A percentile compares a stretch with the other conserved stretches of the same genome.
Evolutionary conservation across 305 asterid genomes (phyloP).

Genomic region (Stenogyne calaminthoides): DNA sequence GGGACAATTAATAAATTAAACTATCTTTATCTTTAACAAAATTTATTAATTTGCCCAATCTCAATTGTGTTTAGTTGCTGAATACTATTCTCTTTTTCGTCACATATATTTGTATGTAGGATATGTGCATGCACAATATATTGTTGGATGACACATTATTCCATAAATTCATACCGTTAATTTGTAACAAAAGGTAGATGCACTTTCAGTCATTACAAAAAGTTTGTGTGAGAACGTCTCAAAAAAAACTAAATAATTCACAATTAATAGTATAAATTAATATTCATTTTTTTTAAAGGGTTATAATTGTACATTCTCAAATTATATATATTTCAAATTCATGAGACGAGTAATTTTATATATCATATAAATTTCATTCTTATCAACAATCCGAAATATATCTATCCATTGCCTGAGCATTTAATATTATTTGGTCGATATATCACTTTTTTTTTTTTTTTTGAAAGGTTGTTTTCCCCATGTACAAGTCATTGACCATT

Average conservation of each 20-base stretch:
- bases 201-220: not conserved
- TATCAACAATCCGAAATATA: not conserved
- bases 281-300: too few species aligned
- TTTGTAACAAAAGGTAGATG: conserved; percentile 16
- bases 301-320: too few species aligned
- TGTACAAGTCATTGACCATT: not conserved
- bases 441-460: too few species aligned
- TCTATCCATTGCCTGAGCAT: not conserved
- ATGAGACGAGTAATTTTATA: too few species aligned
- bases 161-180: conserved; percentile 26
- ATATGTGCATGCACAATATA: not conserved
- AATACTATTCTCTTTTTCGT: conserved; percentile 20
- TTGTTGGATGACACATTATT: conserved; percentile 50
- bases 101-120: not conserved
- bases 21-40: conserved; percentile 17
- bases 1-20: conserved; percentile 24
- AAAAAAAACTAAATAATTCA: too few species aligned
- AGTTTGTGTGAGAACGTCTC: too few species aligned
- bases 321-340: too few species aligned
- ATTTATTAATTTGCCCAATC: conserved; percentile 36
- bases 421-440: not conserved
- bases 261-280: too few species aligned
- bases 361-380: not conserved
- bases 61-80: conserved; percentile 30
- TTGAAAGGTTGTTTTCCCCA: not conserved